Evolutionary conservation across 148 eudicot genomes (phyloP), one percentile per base, ranked within the genome.

Genomic region (Persicaria tinctoria): DNA sequence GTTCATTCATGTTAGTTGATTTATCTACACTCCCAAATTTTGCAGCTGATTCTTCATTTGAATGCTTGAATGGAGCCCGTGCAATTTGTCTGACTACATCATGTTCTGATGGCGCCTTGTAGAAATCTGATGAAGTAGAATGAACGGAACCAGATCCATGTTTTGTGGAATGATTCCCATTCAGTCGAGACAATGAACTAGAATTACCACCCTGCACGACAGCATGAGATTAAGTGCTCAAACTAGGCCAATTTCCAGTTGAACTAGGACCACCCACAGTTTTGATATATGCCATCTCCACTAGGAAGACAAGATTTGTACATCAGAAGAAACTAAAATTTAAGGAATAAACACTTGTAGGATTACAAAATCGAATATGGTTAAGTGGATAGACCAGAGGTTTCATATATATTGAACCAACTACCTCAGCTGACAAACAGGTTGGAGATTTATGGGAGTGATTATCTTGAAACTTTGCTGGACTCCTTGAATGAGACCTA

Each of bases 351-450:
- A 18, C 51, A 56, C 3, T 51, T 46, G 46, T 18, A 23, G 46
- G 44, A 59, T 23, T 8, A 59, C 66, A 59, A 8, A 73, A 27
- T 8, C 46, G 27, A 73, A 4, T 20, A 5, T 68, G 48, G 44
- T 14, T 44, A 3, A 45, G 72, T 45, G 3, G 49, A 13, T 41
- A 44, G 17, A 48, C 17, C 53, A 70, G 73, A 23, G 14, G 5
- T 72, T n/a, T 45, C 23, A 12, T 57, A 57, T 59, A 74, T 74
- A 2, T 6, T 27, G 23, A 51, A 17, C 4, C 79, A 76, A 53
- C 74, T 86, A 92, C 98, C 98, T 94, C 97, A 45, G 75, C 51
- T 64, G 73, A 85, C 60, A 78, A 73, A 80, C 80, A 82, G 78
- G 76, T 88, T 73, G 92, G 85, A 75, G 91, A 85, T 75, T 63